Evolutionary conservation across 805 yeast genomes (phyloP), one percentile per base, ranked within the genome.

Genomic region (Clavispora phyllophila): DNA sequence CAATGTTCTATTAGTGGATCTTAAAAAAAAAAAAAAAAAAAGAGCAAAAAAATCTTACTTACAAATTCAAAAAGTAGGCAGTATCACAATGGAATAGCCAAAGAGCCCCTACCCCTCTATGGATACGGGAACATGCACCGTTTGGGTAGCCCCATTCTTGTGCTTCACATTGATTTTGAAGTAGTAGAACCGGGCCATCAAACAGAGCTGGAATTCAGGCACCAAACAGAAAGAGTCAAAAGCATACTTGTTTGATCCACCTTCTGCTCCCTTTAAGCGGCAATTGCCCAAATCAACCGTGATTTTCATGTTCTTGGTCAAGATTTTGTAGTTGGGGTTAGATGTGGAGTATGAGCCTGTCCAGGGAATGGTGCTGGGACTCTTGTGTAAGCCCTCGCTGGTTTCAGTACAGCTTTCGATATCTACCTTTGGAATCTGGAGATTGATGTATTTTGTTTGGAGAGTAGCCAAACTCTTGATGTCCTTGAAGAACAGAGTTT

Each of bases 121-220:
- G 5, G 60, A 53, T 26, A 68, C 45, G 2, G 75, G 75, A 1
- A 67, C 63, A 43, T 66, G 63, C 2, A 67, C 61, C 20, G 59
- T 46, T 38, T 68, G 52, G 13, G 49, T 34, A 9, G 58, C 64
- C 0, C 69, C 68, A 37, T 60, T 61, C 15, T 45, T 43, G 36
- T 70, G 48, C 44, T 57, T 63, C 24, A 65, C 57, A 1, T 50
- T 48, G 4, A 67, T 46, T 32, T 63, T 62, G 29, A 68, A 47
- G 41, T 64, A 69, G 49, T 70, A 68, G 23, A 70, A 26, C 37
- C 74, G 51, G 12, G 67, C 54, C 50, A 61, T 53, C 24, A 58
- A 50, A 42, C 75, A 70, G 5, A 60, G 55, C 47, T 70, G 74
- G 51, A 64, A 65, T 35, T 54, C 61, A 1, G 75, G 75, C 3